phyloP scores from a whole-genome alignment of 805 yeast species.

The Yamadazyma olivae region DNA sequence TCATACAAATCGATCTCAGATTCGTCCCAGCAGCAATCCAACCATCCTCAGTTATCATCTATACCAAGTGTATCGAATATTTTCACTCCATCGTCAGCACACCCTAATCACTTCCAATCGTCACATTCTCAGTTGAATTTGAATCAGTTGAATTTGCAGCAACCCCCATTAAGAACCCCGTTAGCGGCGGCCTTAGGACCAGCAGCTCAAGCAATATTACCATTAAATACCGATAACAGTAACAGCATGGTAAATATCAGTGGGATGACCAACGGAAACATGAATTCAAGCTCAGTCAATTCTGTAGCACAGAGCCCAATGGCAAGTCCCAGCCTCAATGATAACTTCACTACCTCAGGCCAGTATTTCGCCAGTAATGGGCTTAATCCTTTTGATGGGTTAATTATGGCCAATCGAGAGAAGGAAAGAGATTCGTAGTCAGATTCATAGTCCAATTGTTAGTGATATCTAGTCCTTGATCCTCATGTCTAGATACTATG shows the following conservation, averaged over 20 bases:
- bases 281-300: neutral
- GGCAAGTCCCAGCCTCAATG: slow-evolving; percentile 15
- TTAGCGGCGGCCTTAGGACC: slow-evolving; percentile 23
- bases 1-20: slow-evolving; percentile 29
- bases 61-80: slow-evolving; percentile 32
- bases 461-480: neutral
- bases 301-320: slow-evolving; percentile 11
- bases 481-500: neutral
- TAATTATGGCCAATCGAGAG: slow-evolving; percentile 24
- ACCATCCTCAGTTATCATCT: slow-evolving; percentile 21
- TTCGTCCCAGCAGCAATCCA: slow-evolving; percentile 14
- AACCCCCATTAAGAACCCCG: slow-evolving; percentile 24
- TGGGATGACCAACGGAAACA: slow-evolving; percentile 1
- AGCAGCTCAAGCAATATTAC: slow-evolving; percentile 25
- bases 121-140: slow-evolving; percentile 11
- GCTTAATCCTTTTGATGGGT: slow-evolving; percentile 38
- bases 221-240: slow-evolving; percentile 9
- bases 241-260: too few relatives aligned
- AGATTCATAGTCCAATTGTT: too few relatives aligned
- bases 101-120: slow-evolving; percentile 13
- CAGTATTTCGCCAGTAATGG: slow-evolving; percentile 34
- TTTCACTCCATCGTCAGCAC: slow-evolving; percentile 28
- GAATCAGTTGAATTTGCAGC: slow-evolving; percentile 8
- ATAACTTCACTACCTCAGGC: slow-evolving; percentile 23
- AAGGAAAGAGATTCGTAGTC: slow-evolving; percentile 3